phyloP scores from a whole-genome alignment of 805 yeast genomes.

The Jamesozyma spencerorum region DNA sequence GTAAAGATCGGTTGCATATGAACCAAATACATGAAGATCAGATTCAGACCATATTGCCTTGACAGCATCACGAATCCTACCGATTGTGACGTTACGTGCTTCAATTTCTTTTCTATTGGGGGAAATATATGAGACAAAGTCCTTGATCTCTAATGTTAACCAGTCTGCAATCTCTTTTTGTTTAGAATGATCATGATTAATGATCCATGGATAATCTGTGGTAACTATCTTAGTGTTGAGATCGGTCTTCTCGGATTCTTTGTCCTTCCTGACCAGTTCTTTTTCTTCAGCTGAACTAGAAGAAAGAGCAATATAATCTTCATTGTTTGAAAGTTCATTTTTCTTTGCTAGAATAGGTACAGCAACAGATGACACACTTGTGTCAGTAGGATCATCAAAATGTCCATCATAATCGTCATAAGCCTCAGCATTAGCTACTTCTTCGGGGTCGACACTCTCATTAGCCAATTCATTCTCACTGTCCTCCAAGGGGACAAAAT shows the following conservation, averaged over 20 bases:
- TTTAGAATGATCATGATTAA: constrained; percentile 64
- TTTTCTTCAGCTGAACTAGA: constrained; percentile 23
- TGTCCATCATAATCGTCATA: constrained; percentile 25
- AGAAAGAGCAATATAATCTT: constrained; percentile 36
- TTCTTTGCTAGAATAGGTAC: not conserved
- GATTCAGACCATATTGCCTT: constrained; percentile 65
- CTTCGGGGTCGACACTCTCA: constrained; percentile 1
- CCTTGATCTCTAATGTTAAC: constrained; percentile 77
- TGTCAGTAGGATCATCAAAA: constrained; percentile 17
- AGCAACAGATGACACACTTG: constrained; percentile 1
- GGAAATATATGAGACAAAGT: constrained; percentile 75
- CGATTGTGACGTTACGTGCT: constrained; percentile 56
- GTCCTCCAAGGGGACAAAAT: constrained; percentile 4
- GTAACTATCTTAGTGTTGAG: constrained; percentile 4
- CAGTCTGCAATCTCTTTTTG: constrained; percentile 77
- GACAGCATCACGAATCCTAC: constrained; percentile 45
- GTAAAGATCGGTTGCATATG: constrained; percentile 86
- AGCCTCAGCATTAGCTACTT: constrained; percentile 4
- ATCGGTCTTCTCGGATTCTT: constrained; percentile 5
- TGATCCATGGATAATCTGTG: constrained; percentile 58
- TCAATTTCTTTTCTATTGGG: constrained; percentile 70
- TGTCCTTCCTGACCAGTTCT: constrained; percentile 1
- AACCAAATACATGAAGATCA: constrained; percentile 81
- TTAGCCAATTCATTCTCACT: constrained; percentile 1
- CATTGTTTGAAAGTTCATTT: constrained; percentile 19